These are phyloP conservation scores for Schwanniomyces vanrijiae DNA, from an alignment of 805 yeast species.

Conservation along the genomic window DNA sequence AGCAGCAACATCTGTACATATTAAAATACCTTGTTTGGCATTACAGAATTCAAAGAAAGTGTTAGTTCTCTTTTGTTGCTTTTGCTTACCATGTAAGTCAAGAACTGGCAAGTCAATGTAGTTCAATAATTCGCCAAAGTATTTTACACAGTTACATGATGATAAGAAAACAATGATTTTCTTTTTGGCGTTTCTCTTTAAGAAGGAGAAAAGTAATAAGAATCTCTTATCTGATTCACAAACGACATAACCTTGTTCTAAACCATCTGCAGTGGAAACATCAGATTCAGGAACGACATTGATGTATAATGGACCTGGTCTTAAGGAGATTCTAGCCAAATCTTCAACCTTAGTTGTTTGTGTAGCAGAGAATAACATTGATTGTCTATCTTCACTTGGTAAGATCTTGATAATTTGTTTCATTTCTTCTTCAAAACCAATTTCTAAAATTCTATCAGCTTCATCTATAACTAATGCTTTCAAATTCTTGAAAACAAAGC, in stretches of 20 bases:
- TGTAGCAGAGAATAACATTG: conserved; percentile 98
- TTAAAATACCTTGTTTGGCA: conserved; percentile 88
- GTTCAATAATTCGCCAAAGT: conserved; percentile 90
- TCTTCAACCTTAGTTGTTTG: conserved; percentile 99
- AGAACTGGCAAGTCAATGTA: conserved; percentile 96
- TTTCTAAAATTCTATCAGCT: conserved; percentile 96
- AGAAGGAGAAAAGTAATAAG: conserved; percentile 83
- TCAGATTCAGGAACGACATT: conserved; percentile 86
- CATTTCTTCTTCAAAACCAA: conserved; percentile 99
- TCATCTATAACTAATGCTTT: conserved; percentile 95
- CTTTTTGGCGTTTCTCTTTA: conserved; percentile 90
- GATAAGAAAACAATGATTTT: conserved; percentile 92
- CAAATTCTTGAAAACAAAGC: conserved; percentile 90
- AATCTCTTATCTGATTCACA: conserved; percentile 96
- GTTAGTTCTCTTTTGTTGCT: conserved; percentile 97
- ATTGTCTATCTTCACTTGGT: conserved; percentile 90
- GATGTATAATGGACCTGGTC: conserved; percentile 90
- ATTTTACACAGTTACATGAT: conserved; percentile 95
- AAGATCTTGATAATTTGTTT: conserved; percentile 90
- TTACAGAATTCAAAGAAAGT: conserved; percentile 98
- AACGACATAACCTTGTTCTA: conserved; percentile 98
- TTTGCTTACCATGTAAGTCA: conserved; percentile 96
- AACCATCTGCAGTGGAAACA: conserved; percentile 90
- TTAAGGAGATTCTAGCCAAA: conserved; percentile 91
- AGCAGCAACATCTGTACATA: conserved; percentile 99